A percentile compares a stretch with the other conserved stretches of the same genome.
Evolutionary conservation across 2,329 filamentous ascomycete species (phyloP).

Genomic region (Cercospora janseana): DNA sequence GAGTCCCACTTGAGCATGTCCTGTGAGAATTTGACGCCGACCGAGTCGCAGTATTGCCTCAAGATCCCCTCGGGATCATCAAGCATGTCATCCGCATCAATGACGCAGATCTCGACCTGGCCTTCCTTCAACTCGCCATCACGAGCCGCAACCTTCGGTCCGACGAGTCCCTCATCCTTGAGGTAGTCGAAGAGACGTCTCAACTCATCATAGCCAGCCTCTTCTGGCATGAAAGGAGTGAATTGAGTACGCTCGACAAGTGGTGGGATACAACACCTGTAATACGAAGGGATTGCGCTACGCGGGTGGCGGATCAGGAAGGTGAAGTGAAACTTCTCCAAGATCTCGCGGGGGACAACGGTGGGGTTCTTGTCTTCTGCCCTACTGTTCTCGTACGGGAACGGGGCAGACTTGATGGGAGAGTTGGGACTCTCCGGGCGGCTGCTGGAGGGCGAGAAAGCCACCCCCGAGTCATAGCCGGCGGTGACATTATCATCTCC

Average conservation of each 20-base stretch:
- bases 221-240: constrained; percentile 77
- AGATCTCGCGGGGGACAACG: constrained; percentile 69
- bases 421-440: constrained; percentile 27
- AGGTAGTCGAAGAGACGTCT: constrained; percentile 85
- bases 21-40: constrained; percentile 71
- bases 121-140: constrained; percentile 34
- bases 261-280: constrained; percentile 88
- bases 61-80: constrained; percentile 77
- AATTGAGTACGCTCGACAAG: constrained; percentile 80
- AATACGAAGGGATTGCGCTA: constrained; percentile 87
- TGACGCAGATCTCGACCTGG: constrained; percentile 69
- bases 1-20: constrained; percentile 84
- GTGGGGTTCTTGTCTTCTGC: constrained; percentile 75
- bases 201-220: constrained; percentile 89
- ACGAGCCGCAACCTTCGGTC: constrained; percentile 57
- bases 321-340: constrained; percentile 85
- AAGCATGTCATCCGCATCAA: constrained; percentile 92
- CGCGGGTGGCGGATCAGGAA: constrained; percentile 97
- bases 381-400: constrained; percentile 56
- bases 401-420: constrained; percentile 43
- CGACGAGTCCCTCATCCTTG: constrained; percentile 65
- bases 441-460: constrained; percentile 32
- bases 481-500: constrained; percentile 23
- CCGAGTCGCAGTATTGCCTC: constrained; percentile 74
- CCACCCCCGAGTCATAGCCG: constrained; percentile 34